Base-by-base conservation (phyloP, 2,329 filamentous ascomycete species). In the Stagonosporopsis cucurbitacearum region DNA sequence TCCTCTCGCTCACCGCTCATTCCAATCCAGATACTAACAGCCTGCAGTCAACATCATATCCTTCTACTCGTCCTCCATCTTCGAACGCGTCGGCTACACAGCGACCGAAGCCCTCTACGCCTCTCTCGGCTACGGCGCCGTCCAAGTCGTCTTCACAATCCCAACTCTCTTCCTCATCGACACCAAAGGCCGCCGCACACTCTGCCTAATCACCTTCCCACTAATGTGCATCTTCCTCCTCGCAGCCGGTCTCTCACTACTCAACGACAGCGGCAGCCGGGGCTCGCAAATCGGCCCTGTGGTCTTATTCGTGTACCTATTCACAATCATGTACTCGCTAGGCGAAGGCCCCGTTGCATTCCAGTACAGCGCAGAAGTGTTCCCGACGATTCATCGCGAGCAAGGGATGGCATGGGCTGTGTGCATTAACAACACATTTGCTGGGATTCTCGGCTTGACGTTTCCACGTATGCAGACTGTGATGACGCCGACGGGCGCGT, bases 21-120 rank as follows among this genome's bases (percentile, higher is more conserved):
- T 32, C 13, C 17, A 15, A 26, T 11, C 8, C 20, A 2, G 9
- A 32, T 9, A 19, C 43, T 46, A 17, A 46, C 15, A 36, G 6
- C 6, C 3, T 19, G 6, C 20, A 46, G 43, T 77, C 66, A 96
- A 96, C 77, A 92, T 87, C 2, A 89, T 96, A 13, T 92, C 92
- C 0, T 81, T 88, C 54, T 95, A 92, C 42, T 96, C 96, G 69
- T 93, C 69, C 0, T 66, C 94, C 66, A 69, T 88, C 50, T 91
- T 95, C 70, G 93, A 89, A 0, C 37, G 68, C 2, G 72, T 63
- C 32, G 72, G 72, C 3, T 75, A 72, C 60, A 61, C 54, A 1
- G 12, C 37, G 0, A 56, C 46, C 1, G 56, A 75, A 53, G 72
- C 73, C 2, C 50, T 75, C 9, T 75, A 70, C 57, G 73, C 73